phyloP scores from a whole-genome alignment of 2,329 filamentous ascomycete genomes.

The Periconia sp. region DNA sequence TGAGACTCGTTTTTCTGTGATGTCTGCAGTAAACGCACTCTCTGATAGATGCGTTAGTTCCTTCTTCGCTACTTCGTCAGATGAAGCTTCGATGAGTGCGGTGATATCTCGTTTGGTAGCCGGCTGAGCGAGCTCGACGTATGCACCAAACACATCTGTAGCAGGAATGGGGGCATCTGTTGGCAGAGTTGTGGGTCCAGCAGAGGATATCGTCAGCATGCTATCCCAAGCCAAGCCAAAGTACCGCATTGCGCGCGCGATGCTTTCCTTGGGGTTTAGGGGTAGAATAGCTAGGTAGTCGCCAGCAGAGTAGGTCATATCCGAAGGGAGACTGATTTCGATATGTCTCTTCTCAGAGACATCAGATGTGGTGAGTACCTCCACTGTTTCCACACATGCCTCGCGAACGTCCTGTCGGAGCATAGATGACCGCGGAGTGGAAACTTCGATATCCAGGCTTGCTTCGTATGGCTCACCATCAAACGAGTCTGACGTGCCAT shows the following conservation, averaged over 20 bases:
- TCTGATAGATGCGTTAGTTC: slow-evolving; percentile 57
- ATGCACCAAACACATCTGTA: slow-evolving; percentile 68
- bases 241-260: slow-evolving; percentile 67
- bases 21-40: slow-evolving; percentile 43
- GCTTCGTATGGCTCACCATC: slow-evolving; percentile 32
- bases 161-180: slow-evolving; percentile 66
- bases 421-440: slow-evolving; percentile 41
- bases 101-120: slow-evolving; percentile 69
- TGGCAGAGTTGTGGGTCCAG: slow-evolving; percentile 72
- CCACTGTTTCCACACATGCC: slow-evolving; percentile 40
- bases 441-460: slow-evolving; percentile 39
- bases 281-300: slow-evolving; percentile 80
- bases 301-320: slow-evolving; percentile 70
- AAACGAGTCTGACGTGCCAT: slow-evolving; percentile 30
- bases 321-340: slow-evolving; percentile 51
- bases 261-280: slow-evolving; percentile 67
- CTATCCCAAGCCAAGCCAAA: slow-evolving; percentile 75
- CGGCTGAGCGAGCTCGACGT: slow-evolving; percentile 75
- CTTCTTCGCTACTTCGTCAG: slow-evolving; percentile 56
- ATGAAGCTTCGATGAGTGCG: slow-evolving; percentile 56
- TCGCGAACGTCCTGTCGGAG: slow-evolving; percentile 46
- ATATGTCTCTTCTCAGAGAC: slow-evolving; percentile 46
- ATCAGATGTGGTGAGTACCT: slow-evolving; percentile 35
- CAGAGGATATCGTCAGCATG: slow-evolving; percentile 62
- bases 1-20: slow-evolving; percentile 63